These are phyloP conservation scores for Croton laevigatus DNA, from an alignment of 441 rosid genomes.

Conservation along the genomic window DNA sequence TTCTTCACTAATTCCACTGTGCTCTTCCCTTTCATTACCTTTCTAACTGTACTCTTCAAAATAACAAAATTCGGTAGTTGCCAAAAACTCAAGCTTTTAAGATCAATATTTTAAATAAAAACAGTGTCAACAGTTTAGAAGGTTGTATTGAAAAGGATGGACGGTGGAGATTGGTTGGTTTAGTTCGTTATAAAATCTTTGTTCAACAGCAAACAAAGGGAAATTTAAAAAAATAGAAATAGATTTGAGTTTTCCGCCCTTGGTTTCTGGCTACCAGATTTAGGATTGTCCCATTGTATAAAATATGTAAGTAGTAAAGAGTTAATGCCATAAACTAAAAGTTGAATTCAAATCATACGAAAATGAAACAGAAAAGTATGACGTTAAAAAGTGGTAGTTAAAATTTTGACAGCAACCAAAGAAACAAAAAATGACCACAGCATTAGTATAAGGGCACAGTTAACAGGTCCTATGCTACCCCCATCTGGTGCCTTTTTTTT, in stretches of 20 bases:
- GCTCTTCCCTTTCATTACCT: background rate
- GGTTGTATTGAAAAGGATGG: background rate
- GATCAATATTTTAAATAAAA: background rate
- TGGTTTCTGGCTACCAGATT: constrained; percentile 39
- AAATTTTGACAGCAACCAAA: background rate
- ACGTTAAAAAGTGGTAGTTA: background rate
- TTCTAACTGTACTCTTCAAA: constrained; percentile 8
- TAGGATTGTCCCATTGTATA: constrained; percentile 11
- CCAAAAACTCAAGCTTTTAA: background rate
- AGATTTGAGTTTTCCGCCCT: constrained; percentile 31
- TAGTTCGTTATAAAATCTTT: background rate
- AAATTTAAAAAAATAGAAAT: background rate
- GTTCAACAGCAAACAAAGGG: background rate
- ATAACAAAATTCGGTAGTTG: background rate
- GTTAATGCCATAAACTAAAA: background rate
- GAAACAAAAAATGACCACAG: no score
- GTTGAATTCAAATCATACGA: background rate
- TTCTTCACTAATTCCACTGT: background rate
- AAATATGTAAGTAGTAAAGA: background rate
- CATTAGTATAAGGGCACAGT: no score
- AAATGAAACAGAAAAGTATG: background rate
- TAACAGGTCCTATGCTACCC: no score
- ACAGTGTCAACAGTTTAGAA: background rate
- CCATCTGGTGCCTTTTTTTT: background rate
- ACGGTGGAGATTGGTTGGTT: constrained; percentile 24